Conservation (phyloP, 1,139 yeast genomes). For the Lodderomyces margitis region DNA sequence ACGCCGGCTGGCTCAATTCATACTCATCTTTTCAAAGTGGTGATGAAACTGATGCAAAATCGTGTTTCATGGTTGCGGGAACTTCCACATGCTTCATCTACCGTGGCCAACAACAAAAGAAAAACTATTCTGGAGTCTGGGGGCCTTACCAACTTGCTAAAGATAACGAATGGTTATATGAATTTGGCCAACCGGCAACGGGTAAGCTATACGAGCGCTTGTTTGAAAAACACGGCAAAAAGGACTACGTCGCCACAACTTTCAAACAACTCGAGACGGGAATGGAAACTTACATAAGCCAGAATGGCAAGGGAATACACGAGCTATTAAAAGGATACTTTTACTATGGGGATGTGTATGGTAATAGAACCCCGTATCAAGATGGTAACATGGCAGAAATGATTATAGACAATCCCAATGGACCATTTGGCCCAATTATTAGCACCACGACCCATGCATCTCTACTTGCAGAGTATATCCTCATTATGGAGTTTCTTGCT, state of each 20-base stretch:
- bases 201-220: slow-evolving; percentile 51
- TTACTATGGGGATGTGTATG: slow-evolving; percentile 54
- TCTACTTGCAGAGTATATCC: slow-evolving; percentile 41
- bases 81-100: slow-evolving; percentile 57
- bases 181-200: slow-evolving; percentile 58
- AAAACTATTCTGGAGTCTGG: slow-evolving; percentile 48
- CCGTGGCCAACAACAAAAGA: slow-evolving; percentile 18
- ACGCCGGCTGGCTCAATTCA: slow-evolving; percentile 52
- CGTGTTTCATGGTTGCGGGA: slow-evolving; percentile 55
- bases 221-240: slow-evolving; percentile 19
- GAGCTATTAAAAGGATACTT: slow-evolving; percentile 34
- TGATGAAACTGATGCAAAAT: slow-evolving; percentile 9
- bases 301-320: slow-evolving; percentile 28
- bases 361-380: slow-evolving; percentile 55
- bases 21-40: too few relatives aligned
- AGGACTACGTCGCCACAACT: slow-evolving; percentile 29
- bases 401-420: slow-evolving; percentile 43
- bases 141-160: slow-evolving; percentile 47
- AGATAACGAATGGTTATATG: slow-evolving; percentile 32
- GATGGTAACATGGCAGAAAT: slow-evolving; percentile 50
- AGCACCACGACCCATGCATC: neutral
- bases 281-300: too few relatives aligned
- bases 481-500: slow-evolving; percentile 48
- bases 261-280: slow-evolving; percentile 33
- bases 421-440: slow-evolving; percentile 19